Conservation (phyloP, 495 filamentous ascomycete species). For the Xylaria palmicola region DNA sequence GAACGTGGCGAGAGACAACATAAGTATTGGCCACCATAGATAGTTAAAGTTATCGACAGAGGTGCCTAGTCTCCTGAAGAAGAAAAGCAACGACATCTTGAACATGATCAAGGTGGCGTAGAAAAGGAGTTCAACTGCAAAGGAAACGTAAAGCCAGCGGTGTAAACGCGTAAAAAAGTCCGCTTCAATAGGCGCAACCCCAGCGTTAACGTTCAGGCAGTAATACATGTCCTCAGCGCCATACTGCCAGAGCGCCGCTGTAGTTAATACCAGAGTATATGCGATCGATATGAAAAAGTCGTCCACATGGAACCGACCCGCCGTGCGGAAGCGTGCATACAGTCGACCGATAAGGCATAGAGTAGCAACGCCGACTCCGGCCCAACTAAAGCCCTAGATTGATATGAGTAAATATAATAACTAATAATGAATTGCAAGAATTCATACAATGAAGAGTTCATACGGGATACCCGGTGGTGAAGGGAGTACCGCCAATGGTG, state of each 20-base stretch:
- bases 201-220: neutral
- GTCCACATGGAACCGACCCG: conserved; percentile 14
- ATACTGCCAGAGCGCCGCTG: conserved; percentile 11
- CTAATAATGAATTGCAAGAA: no score
- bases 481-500: no score
- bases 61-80: conserved; percentile 29
- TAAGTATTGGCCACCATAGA: conserved; percentile 23
- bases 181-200: neutral
- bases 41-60: conserved; percentile 15
- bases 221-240: conserved; percentile 5
- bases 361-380: no score
- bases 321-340: no score
- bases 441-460: no score
- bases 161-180: neutral
- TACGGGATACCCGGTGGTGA: no score
- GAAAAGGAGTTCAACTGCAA: conserved; percentile 22
- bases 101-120: conserved; percentile 25
- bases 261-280: neutral
- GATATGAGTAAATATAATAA: no score
- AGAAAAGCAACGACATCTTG: conserved; percentile 32
- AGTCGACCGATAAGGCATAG: no score
- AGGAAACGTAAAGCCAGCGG: neutral
- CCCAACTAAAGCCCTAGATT: no score
- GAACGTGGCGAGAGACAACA: conserved; percentile 18
- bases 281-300: conserved; percentile 14